phyloP scores from a whole-genome alignment of 495 filamentous ascomycete species.

The Xylaria nigripes region DNA sequence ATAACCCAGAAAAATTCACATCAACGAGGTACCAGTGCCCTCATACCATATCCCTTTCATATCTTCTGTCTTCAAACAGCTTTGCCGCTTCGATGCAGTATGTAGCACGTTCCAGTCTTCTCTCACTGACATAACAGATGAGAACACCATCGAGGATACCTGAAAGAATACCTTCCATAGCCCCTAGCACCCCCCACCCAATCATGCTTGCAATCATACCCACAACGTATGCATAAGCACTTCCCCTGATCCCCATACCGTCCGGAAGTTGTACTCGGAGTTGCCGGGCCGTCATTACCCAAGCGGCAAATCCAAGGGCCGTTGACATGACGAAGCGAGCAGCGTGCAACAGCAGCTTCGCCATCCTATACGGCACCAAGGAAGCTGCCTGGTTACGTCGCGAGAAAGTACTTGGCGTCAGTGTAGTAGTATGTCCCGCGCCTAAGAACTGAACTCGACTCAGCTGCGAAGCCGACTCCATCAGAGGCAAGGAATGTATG shows the following conservation, averaged over 20 bases:
- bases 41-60: conserved; percentile 29
- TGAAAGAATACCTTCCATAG: conserved; percentile 86
- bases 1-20: background rate
- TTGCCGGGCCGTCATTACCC: conserved; percentile 84
- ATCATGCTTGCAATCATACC: conserved; percentile 86
- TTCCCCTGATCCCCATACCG: conserved; percentile 57
- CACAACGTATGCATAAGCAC: conserved; percentile 89
- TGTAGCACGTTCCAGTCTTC: conserved; percentile 58
- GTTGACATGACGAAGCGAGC: conserved; percentile 82
- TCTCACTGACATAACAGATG: conserved; percentile 89
- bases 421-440: conserved; percentile 52
- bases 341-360: conserved; percentile 85
- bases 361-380: conserved; percentile 67
- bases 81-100: conserved; percentile 83
- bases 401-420: conserved; percentile 50
- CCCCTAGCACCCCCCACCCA: conserved; percentile 90
- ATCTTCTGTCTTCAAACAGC: conserved; percentile 59
- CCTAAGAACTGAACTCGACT: conserved; percentile 67
- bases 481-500: conserved; percentile 80
- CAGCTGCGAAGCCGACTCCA: conserved; percentile 64
- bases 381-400: conserved; percentile 37
- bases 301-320: conserved; percentile 87
- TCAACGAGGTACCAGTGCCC: background rate
- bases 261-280: conserved; percentile 46
- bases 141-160: conserved; percentile 88